Evolutionary conservation across 176 grass and related monocot species (phyloP), one percentile per base, ranked within the genome.

Genomic region (Eleusine indica): DNA sequence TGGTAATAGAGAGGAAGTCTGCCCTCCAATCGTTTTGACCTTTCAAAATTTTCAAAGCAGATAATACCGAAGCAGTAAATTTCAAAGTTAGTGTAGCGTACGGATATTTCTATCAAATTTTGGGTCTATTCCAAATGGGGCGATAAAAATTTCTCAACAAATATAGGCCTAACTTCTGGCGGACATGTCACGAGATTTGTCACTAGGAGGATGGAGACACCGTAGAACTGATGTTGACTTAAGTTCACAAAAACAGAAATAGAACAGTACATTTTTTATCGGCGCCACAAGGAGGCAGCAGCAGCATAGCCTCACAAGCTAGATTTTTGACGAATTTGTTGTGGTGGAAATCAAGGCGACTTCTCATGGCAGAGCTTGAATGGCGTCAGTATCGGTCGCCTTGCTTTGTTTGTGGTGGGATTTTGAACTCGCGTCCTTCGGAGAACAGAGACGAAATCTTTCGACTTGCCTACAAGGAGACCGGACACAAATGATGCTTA

Each of bases 401-500:
- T 7, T 76, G 2, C 37, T 81, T 7, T 35, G 3, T 62, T 73
- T 72, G 78, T 49, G 78, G 87, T 30, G 37, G 21, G 51, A 17
- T 54, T 63, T 76, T 52, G 6, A 71, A 37, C 16, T 9, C 21
- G 54, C 0, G 28, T 16, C 58, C 77, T 56, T 38, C 16, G 71
- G 48, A 63, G 21, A 74, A 49, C 62, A 22, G 14, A 51, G 19
- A 51, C 74, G 81, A 84, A 88, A 80, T 80, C 61, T 75, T 70
- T 18, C 22, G 48, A 63, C 12, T 11, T 4, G 47, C 15, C 39
- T 75, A n/a, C 25, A 67, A 54, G 47, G 9, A 12, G 38, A 73
- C 46, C 3, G 12, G 16, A 75, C 2, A 75, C 25, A 37, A 28
- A 13, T 11, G 18, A 78, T 78, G 28, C 60, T 11, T 30, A 32